These are phyloP conservation scores for Akanthomyces dipterigenus DNA, from an alignment of 2,329 filamentous ascomycete genomes.

Conservation along the genomic window DNA sequence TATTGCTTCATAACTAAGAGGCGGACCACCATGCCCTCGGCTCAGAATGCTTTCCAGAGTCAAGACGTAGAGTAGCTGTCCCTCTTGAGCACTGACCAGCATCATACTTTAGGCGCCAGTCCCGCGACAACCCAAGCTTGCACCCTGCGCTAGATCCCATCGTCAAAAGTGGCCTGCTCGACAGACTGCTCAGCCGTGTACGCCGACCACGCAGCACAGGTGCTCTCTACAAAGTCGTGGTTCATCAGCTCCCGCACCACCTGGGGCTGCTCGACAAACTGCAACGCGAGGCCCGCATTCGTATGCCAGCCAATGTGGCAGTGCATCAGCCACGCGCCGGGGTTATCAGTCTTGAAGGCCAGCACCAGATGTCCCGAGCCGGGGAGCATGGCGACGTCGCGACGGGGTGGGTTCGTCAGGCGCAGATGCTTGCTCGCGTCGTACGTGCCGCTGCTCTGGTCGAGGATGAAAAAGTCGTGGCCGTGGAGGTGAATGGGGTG, in stretches of 20 bases:
- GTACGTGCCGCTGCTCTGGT: slow-evolving; percentile 15
- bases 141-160: not conserved
- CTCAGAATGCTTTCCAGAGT: no score
- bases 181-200: not conserved
- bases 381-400: slow-evolving; percentile 44
- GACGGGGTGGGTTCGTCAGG: slow-evolving; percentile 40
- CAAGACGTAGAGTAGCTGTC: no score
- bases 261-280: not conserved
- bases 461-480: slow-evolving; percentile 18
- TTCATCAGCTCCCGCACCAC: not conserved
- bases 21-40: no score
- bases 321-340: slow-evolving; percentile 52
- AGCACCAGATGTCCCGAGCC: slow-evolving; percentile 39
- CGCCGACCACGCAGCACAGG: not conserved
- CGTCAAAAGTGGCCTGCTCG: not conserved
- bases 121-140: no score
- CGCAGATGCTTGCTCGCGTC: not conserved
- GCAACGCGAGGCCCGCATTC: slow-evolving; percentile 25
- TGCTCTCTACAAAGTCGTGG: not conserved
- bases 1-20: no score
- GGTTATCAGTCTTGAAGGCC: slow-evolving; percentile 35
- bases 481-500: slow-evolving; percentile 20
- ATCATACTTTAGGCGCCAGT: no score
- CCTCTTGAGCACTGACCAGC: no score
- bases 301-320: slow-evolving; percentile 55